Conservation (phyloP, 148 eudicot species). For the Cornus florida region DNA sequence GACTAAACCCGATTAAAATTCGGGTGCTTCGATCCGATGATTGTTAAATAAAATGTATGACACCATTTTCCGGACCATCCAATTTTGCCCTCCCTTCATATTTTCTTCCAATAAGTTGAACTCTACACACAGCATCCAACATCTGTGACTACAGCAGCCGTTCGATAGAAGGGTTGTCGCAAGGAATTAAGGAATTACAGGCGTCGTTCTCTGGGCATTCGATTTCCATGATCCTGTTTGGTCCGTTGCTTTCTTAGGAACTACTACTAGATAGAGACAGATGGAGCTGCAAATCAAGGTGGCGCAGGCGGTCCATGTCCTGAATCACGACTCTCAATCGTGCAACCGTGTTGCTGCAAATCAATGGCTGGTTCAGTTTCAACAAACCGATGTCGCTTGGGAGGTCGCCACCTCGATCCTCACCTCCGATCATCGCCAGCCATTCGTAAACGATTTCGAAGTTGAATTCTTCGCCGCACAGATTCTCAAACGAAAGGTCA, state of each 20-base stretch:
- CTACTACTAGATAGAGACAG: slow-evolving; percentile 18
- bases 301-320: slow-evolving; percentile 80
- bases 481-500: slow-evolving; percentile 93
- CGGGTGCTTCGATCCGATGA: too few relatives aligned
- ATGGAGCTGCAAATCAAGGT: slow-evolving; percentile 74
- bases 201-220: slow-evolving; percentile 14
- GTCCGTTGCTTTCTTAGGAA: slow-evolving; percentile 16
- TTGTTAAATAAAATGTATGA: too few relatives aligned
- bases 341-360: slow-evolving; percentile 89
- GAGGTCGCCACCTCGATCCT: slow-evolving; percentile 75
- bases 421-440: slow-evolving; percentile 40
- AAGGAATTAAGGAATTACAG: not conserved
- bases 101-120: too few relatives aligned
- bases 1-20: too few relatives aligned
- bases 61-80: too few relatives aligned
- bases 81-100: too few relatives aligned
- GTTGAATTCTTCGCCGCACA: slow-evolving; percentile 95
- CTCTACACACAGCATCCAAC: not conserved
- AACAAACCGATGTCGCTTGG: slow-evolving; percentile 86
- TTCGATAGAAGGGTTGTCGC: slow-evolving; percentile 6
- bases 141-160: slow-evolving; percentile 5
- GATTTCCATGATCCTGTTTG: slow-evolving; percentile 11
- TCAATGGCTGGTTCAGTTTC: slow-evolving; percentile 95
- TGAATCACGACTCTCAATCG: slow-evolving; percentile 80
- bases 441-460: slow-evolving; percentile 48